A percentile compares a stretch with the other conserved stretches of the same genome.
Conservation (phyloP, 352 stramenopile genomes). For the Albugo candida region DNA sequence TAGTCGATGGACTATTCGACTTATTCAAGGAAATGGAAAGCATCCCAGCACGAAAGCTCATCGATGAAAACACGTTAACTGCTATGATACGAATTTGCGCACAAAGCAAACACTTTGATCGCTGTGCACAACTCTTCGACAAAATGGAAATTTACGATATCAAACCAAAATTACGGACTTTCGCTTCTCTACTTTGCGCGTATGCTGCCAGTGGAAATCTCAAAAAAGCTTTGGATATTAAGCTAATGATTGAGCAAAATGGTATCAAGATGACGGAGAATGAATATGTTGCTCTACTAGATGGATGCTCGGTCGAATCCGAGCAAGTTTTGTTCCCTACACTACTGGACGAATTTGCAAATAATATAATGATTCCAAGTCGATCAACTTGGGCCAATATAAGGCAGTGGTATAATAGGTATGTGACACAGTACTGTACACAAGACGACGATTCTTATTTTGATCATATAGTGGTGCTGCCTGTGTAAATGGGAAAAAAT, state of each 20-base stretch:
- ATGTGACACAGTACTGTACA: neutral
- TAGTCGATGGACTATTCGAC: conserved; percentile 21
- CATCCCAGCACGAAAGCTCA: conserved; percentile 9
- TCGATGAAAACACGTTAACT: conserved; percentile 50
- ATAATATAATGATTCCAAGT: conserved; percentile 31
- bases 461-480: conserved; percentile 43
- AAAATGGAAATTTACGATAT: conserved; percentile 27
- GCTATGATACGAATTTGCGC: conserved; percentile 57
- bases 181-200: conserved; percentile 37
- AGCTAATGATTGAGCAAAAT: conserved; percentile 23
- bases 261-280: conserved; percentile 33
- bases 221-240: conserved; percentile 30
- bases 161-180: conserved; percentile 47
- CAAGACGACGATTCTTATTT: too few relatives aligned
- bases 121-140: conserved; percentile 23
- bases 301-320: conserved; percentile 18
- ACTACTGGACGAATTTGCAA: conserved; percentile 32
- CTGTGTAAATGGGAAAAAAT: conserved; percentile 29
- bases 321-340: conserved; percentile 29
- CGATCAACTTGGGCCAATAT: conserved; percentile 32
- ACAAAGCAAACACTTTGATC: conserved; percentile 32
- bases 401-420: conserved; percentile 57
- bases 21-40: conserved; percentile 53
- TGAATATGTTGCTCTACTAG: conserved; percentile 42
- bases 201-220: conserved; percentile 32